Evolutionary conservation across 2,329 filamentous ascomycete genomes (phyloP).

Genomic region (Phialophora expanda): DNA sequence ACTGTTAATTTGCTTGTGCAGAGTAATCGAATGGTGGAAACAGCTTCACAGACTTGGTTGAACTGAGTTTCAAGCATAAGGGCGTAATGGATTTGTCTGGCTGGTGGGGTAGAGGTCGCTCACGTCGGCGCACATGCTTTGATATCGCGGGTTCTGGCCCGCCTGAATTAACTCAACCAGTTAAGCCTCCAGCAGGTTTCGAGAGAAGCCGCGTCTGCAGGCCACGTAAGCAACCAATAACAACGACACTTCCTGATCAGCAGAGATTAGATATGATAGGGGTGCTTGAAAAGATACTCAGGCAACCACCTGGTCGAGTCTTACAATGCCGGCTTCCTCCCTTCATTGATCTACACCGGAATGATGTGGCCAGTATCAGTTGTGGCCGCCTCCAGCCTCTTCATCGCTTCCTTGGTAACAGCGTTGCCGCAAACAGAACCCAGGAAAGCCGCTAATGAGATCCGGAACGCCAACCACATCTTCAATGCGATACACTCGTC

Average conservation of each 20-base stretch:
- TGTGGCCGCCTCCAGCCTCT: not conserved
- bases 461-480: constrained; percentile 64
- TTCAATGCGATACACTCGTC: constrained; percentile 76
- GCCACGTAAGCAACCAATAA: constrained; percentile 16
- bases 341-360: not conserved
- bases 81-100: no score
- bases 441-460: constrained; percentile 1
- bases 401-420: not conserved
- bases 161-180: no score
- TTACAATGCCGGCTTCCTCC: not conserved
- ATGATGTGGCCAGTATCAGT: constrained; percentile 9
- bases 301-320: not conserved
- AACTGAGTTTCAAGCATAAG: no score
- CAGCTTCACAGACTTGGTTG: no score
- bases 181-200: no score
- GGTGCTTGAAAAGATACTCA: no score
- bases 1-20: no score
- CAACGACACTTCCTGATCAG: not conserved
- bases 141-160: no score
- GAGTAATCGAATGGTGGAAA: no score
- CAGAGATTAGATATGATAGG: not conserved
- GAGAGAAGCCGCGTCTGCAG: constrained; percentile 4
- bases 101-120: not conserved
- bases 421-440: constrained; percentile 6
- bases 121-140: no score